Conservation (phyloP, 345 rosid species). For the Noccaea bulbosa region DNA sequence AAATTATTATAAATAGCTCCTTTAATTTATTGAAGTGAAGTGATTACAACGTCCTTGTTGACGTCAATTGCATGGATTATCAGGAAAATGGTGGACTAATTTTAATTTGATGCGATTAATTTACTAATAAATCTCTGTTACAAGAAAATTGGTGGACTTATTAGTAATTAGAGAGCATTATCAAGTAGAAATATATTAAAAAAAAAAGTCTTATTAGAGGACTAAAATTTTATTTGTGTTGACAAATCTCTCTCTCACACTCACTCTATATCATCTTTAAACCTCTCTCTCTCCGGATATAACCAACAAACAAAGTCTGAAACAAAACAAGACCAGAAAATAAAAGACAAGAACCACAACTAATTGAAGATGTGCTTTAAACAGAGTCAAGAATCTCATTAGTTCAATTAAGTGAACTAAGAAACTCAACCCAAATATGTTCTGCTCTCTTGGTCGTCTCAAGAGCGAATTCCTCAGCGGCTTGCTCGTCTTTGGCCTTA, state of each 20-base stretch:
- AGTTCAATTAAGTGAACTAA: slow-evolving; percentile 47
- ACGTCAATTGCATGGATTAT: not conserved
- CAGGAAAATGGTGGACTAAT: not conserved
- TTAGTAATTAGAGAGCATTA: not conserved
- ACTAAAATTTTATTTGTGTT: slow-evolving; percentile 25
- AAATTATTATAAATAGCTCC: too few relatives aligned
- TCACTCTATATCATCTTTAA: slow-evolving; percentile 7
- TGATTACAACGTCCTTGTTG: slow-evolving; percentile 13
- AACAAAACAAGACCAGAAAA: slow-evolving; percentile 38
- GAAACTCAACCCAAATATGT: slow-evolving; percentile 43
- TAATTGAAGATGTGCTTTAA: slow-evolving; percentile 37
- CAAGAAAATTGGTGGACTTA: too few relatives aligned
- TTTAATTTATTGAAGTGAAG: not conserved
- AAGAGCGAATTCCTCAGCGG: slow-evolving; percentile 41
- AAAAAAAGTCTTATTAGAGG: not conserved
- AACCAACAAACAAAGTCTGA: slow-evolving; percentile 42
- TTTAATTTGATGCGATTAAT: too few relatives aligned
- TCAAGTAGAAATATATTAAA: not conserved
- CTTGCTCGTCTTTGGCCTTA: slow-evolving; percentile 43
- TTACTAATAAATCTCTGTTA: too few relatives aligned
- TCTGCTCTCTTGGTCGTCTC: slow-evolving; percentile 48
- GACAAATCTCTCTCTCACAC: slow-evolving; percentile 29
- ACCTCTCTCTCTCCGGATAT: slow-evolving; percentile 40
- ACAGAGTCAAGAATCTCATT: slow-evolving; percentile 38
- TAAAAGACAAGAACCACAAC: slow-evolving; percentile 38